Base-by-base conservation (phyloP, 73 alveolate species). In the Loxodes magnus region DNA sequence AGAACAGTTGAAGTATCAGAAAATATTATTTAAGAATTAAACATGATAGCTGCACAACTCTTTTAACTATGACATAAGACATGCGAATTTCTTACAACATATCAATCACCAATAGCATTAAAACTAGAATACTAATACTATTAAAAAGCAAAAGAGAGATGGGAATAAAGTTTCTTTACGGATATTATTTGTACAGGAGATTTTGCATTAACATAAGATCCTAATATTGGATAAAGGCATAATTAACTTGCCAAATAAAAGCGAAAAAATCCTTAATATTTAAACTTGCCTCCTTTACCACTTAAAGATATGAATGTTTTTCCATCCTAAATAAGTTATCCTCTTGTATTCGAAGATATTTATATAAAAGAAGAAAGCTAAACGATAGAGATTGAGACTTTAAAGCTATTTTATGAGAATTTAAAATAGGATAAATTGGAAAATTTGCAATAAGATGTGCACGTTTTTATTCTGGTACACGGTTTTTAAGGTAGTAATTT, bases 401-500 rank as follows among this genome's bases (percentile, higher is more conserved):
- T 28, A 65, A 43, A 4, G 30, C 23, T 34, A 43, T 34, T 25
- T 34, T 43, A 43, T 31, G 41, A 28, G 21, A 49, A 34, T 5
- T 31, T 6, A 20, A 46, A 50, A 7, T n/a, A 9, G 35, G 38
- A 20, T 0, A 6, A 4, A 23, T 9, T 4, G 52, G 55, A n/a
- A n/a, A n/a, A n/a, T n/a, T n/a, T n/a, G n/a, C n/a, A n/a, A n/a
- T n/a, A n/a, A 37, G 98, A 93, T 15, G 82, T 79, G 17, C 99
- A 93, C 64, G 65, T 93, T 56, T 64, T 89, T 23, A 93, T 93
- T 28, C 77, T 93, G 63, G 98, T 85, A 1, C 99, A 93, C 71
- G 99, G 99, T 25, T 93, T 85, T 48, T 82, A 93, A 79, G 99
- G 99, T 35, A 93, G 84, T 63, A 79, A 96, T 22, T 68, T 74